phyloP scores from a whole-genome alignment of 2,329 filamentous ascomycete species.

The Escovopsis sp. region DNA sequence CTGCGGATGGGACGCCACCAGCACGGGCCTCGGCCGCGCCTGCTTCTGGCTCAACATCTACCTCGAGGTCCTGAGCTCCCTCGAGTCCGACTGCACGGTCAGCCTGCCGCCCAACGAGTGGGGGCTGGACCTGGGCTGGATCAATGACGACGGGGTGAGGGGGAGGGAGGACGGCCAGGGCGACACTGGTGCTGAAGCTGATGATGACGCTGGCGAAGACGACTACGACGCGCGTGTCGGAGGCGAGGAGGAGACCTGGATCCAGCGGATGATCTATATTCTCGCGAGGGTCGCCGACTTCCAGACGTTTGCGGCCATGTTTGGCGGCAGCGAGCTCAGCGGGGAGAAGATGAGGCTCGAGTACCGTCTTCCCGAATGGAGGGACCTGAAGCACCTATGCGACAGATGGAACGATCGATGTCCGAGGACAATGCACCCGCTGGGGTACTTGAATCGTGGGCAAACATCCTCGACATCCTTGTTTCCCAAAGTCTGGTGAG shows the following conservation, averaged over 20 bases:
- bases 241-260: constrained; percentile 69
- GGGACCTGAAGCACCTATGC: constrained; percentile 61
- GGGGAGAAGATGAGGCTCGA: constrained; percentile 49
- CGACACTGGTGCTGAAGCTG: no score
- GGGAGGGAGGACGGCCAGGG: no score
- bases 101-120: constrained; percentile 85
- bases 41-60: constrained; percentile 93
- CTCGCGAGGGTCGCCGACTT: constrained; percentile 80
- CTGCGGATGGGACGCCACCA: constrained; percentile 72
- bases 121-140: constrained; percentile 62
- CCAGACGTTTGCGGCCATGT: constrained; percentile 50
- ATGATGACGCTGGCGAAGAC: no score
- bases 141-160: constrained; percentile 1
- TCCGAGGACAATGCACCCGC: constrained; percentile 74
- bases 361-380: constrained; percentile 60
- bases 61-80: constrained; percentile 77
- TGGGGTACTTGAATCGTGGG: constrained; percentile 58
- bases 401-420: constrained; percentile 68
- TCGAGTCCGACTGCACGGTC: constrained; percentile 74
- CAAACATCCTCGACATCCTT: constrained; percentile 53
- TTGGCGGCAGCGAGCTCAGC: constrained; percentile 41
- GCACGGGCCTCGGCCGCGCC: constrained; percentile 63
- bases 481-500: constrained; percentile 77
- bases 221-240: constrained; percentile 27
- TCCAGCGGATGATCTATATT: constrained; percentile 77